Conservation (phyloP, 495 filamentous ascomycete species). For the Mytilinidion resinicola region DNA sequence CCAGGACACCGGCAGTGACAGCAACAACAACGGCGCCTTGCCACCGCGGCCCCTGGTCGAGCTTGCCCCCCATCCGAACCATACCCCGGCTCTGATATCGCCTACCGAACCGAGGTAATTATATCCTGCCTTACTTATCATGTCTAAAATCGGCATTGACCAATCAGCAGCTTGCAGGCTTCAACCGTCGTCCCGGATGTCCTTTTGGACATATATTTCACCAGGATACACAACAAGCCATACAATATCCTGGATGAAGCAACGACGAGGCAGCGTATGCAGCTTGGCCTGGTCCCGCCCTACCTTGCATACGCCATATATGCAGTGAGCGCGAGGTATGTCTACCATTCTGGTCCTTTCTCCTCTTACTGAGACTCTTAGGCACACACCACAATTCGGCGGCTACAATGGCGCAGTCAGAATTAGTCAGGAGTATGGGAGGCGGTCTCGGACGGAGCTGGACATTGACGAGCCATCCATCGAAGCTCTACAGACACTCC, state of each 20-base stretch:
- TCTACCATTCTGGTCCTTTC: constrained; percentile 4
- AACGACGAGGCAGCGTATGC: constrained; percentile 58
- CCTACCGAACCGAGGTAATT: constrained; percentile 25
- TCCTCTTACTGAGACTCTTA: constrained; percentile 30
- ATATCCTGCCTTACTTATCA: not conserved
- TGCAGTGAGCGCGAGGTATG: constrained; percentile 63
- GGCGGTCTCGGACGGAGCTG: constrained; percentile 58
- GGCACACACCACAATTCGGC: constrained; percentile 57
- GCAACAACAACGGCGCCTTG: constrained; percentile 7
- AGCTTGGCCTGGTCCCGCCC: constrained; percentile 56
- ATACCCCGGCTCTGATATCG: constrained; percentile 21
- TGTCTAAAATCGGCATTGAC: not conserved
- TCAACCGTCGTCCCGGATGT: constrained; percentile 37
- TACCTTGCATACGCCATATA: constrained; percentile 65
- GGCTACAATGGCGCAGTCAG: constrained; percentile 53
- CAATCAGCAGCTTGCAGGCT: constrained; percentile 19
- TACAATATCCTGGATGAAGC: constrained; percentile 72
- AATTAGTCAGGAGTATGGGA: constrained; percentile 60
- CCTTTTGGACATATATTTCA: constrained; percentile 70
- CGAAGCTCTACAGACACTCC: constrained; percentile 64
- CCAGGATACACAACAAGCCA: constrained; percentile 68
- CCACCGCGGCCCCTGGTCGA: constrained; percentile 20
- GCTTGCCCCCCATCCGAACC: constrained; percentile 17
- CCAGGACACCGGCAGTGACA: constrained; percentile 12
- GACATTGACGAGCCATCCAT: constrained; percentile 74